Conservation (phyloP, 257 asterid species). For the Primulina tabacum region DNA sequence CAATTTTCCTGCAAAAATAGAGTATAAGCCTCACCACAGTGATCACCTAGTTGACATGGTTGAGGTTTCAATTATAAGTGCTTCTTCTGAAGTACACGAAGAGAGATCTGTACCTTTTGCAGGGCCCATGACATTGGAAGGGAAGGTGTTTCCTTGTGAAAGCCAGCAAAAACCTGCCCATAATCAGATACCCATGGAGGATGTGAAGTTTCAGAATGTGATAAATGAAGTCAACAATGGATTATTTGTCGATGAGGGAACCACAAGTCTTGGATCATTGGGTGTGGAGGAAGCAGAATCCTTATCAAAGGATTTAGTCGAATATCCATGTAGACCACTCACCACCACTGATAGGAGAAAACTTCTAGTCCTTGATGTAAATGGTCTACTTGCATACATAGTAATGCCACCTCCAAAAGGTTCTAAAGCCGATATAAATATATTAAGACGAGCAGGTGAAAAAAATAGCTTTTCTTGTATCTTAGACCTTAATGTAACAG, state of each 20-base stretch:
- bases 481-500: background rate
- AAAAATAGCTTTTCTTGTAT: constrained; percentile 28
- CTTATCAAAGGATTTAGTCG: constrained; percentile 14
- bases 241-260: no score
- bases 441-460: constrained; percentile 77
- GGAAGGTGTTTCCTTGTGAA: no score
- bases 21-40: background rate
- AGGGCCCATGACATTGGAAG: no score
- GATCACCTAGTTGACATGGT: no score
- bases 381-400: constrained; percentile 83
- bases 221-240: no score
- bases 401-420: constrained; percentile 67
- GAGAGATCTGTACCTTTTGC: no score
- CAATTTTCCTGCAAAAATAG: constrained; percentile 26
- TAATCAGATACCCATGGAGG: no score
- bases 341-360: constrained; percentile 39
- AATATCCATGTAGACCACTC: constrained; percentile 23
- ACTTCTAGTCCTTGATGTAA: constrained; percentile 86
- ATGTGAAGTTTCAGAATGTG: no score
- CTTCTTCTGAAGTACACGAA: no score
- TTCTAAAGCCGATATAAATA: constrained; percentile 39
- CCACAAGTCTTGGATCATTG: no score
- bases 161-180: no score
- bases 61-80: no score
- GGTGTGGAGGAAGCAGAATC: background rate